Evolutionary conservation across 768 basidiomycete species (phyloP), one percentile per base, ranked within the genome.

Genomic region (Tricholoma sp.): DNA sequence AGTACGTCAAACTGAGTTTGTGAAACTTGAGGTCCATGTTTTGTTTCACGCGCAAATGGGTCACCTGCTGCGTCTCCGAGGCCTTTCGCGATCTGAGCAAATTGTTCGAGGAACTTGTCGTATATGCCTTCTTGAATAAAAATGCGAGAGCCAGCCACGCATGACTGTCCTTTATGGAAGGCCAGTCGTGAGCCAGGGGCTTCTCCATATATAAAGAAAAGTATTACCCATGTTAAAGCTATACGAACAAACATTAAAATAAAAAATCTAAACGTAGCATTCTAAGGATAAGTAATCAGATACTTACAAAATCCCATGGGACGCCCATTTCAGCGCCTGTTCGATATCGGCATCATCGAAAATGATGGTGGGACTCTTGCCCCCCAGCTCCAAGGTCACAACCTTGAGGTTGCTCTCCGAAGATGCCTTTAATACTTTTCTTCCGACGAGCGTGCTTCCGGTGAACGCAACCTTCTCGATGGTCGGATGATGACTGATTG

Each of bases 401-500:
- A 34, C 50, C 17, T 51, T 91, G 63, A 97, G 68, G 66, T 96
- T 97, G 31, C 82, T 83, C 68, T 85, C 83, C 1, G 90, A 82
- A 2, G 93, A 81, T 3, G 89, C 87, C 63, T 90, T 83, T 78
- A 93, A 76, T 65, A 96, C 78, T 62, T 84, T 85, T 10, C 91
- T 80, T 8, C 94, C 94, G 20, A 86, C 82, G 39, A 85, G 10
- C 2, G 32, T 18, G 57, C 86, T 88, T 2, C 92, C 93, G 0
- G 94, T 96, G 75, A 96, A 95, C 0, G 91, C 87, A 29, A 94
- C 78, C 74, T 88, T 89, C 57, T 82, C 79, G 61, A 90, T 71
- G 11, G 61, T 71, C 60, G 75, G 75, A 71, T 89, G 86, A 34
- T 74, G 69, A 4, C 77, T 65, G 54, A 89, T 82, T 15, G 86